A percentile compares a stretch with the other conserved stretches of the same genome.
Conservation (phyloP, 805 yeast genomes). For the Yarrowia sp. region DNA sequence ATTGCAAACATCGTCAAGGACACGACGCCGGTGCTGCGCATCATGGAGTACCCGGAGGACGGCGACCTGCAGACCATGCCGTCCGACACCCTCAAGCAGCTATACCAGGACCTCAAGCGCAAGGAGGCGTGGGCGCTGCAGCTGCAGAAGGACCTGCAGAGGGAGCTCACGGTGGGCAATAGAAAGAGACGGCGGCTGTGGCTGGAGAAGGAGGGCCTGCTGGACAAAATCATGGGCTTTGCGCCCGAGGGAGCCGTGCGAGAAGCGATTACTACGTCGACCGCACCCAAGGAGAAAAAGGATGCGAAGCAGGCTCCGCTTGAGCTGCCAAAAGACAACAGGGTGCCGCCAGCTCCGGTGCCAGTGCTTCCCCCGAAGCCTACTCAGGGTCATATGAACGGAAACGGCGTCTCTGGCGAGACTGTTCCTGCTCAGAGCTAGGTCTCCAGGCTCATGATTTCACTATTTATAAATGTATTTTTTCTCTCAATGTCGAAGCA, state of each 20-base stretch:
- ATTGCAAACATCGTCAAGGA: neutral
- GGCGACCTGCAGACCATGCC: conserved; percentile 14
- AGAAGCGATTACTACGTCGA: neutral
- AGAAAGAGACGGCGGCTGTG: conserved; percentile 33
- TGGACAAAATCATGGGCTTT: conserved; percentile 32
- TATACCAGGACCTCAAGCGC: conserved; percentile 32
- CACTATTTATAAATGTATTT: conserved; percentile 4
- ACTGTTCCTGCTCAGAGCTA: neutral
- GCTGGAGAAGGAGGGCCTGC: conserved; percentile 39
- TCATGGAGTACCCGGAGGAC: conserved; percentile 13
- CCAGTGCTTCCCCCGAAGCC: neutral
- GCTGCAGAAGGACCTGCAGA: conserved; percentile 33
- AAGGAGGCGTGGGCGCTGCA: conserved; percentile 39
- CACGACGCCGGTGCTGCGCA: neutral
- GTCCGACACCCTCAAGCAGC: neutral
- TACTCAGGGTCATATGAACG: neutral
- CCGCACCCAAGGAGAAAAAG: neutral
- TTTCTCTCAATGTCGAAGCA: no score
- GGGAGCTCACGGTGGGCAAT: conserved; percentile 32
- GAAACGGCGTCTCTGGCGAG: neutral
- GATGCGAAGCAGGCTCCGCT: neutral
- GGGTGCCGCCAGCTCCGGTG: neutral
- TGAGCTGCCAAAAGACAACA: neutral
- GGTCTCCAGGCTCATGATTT: neutral
- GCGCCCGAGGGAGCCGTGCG: neutral